A percentile compares a stretch with the other conserved stretches of the same genome.
phyloP scores from a whole-genome alignment of 805 yeast species.

The Pichia sporocuriosa region DNA sequence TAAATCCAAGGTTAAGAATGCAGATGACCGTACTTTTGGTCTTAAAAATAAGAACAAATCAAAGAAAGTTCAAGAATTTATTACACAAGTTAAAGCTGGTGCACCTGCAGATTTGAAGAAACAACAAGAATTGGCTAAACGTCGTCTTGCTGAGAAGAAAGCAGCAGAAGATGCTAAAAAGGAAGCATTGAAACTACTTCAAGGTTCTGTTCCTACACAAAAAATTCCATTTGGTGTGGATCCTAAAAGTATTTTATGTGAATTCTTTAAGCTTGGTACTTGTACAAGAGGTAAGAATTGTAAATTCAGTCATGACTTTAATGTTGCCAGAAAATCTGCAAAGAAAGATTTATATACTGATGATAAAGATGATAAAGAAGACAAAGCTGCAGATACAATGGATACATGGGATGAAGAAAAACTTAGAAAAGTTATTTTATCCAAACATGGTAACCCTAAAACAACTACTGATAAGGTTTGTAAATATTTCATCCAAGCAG shows the following conservation, averaged over 20 bases:
- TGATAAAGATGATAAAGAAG: constrained; percentile 50
- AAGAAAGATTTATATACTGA: constrained; percentile 93
- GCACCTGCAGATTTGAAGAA: constrained; percentile 38
- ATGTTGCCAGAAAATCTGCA: constrained; percentile 77
- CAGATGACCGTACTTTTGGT: constrained; percentile 90
- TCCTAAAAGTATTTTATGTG: constrained; percentile 90
- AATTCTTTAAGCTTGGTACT: constrained; percentile 73
- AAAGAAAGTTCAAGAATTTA: constrained; percentile 73
- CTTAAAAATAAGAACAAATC: constrained; percentile 93
- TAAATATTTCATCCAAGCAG: constrained; percentile 91
- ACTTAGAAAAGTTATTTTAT: constrained; percentile 73
- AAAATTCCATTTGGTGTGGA: constrained; percentile 96
- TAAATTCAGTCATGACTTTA: constrained; percentile 87
- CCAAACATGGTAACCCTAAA: constrained; percentile 91
- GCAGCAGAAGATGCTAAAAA: constrained; percentile 85
- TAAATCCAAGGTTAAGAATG: constrained; percentile 53
- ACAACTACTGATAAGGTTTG: constrained; percentile 95
- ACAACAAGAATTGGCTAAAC: constrained; percentile 47
- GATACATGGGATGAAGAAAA: constrained; percentile 97
- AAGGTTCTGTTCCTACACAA: constrained; percentile 59
- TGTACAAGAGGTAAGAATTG: constrained; percentile 83
- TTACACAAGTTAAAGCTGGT: constrained; percentile 63
- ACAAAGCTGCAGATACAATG: constrained; percentile 78
- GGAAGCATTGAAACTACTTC: constrained; percentile 77
- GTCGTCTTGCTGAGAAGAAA: constrained; percentile 79